Evolutionary conservation across 257 asterid species (phyloP).

Genomic region (Striga asiatica): DNA sequence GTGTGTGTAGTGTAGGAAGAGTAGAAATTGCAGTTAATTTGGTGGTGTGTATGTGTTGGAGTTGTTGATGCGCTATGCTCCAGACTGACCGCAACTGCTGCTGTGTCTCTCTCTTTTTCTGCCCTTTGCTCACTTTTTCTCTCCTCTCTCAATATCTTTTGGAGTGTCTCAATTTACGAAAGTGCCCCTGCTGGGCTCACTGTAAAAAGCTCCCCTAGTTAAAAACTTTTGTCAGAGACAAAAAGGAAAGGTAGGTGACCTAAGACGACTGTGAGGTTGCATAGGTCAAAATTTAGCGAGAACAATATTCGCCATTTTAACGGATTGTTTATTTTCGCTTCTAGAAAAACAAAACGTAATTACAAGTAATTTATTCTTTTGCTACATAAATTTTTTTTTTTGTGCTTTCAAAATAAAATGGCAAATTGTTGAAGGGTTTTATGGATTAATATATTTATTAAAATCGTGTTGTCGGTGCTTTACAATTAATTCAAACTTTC

Average conservation of each 20-base stretch:
- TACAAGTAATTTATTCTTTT: too few relatives aligned
- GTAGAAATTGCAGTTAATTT: background rate
- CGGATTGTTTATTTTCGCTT: too few relatives aligned
- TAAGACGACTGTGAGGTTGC: background rate
- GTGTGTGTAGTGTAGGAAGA: constrained; percentile 6
- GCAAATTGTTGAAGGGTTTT: too few relatives aligned
- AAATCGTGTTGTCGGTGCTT: too few relatives aligned
- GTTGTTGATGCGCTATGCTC: background rate
- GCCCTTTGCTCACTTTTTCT: background rate
- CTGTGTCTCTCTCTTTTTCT: background rate
- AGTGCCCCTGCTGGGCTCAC: constrained; percentile 7
- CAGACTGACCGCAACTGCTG: constrained; percentile 16
- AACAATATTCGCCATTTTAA: too few relatives aligned
- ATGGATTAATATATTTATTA: too few relatives aligned
- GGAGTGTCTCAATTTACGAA: constrained; percentile 1
- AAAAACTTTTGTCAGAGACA: constrained; percentile 22
- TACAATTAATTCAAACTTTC: too few relatives aligned
- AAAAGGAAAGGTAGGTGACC: background rate
- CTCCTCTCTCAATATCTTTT: constrained; percentile 6
- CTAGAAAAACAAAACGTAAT: too few relatives aligned
- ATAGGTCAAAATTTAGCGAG: background rate
- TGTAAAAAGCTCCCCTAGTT: constrained; percentile 7
- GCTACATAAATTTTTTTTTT: too few relatives aligned
- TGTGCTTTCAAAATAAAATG: too few relatives aligned
- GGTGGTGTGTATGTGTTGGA: background rate